phyloP scores from a whole-genome alignment of 2,329 filamentous ascomycete species.

The Cladorrhinum sp. region DNA sequence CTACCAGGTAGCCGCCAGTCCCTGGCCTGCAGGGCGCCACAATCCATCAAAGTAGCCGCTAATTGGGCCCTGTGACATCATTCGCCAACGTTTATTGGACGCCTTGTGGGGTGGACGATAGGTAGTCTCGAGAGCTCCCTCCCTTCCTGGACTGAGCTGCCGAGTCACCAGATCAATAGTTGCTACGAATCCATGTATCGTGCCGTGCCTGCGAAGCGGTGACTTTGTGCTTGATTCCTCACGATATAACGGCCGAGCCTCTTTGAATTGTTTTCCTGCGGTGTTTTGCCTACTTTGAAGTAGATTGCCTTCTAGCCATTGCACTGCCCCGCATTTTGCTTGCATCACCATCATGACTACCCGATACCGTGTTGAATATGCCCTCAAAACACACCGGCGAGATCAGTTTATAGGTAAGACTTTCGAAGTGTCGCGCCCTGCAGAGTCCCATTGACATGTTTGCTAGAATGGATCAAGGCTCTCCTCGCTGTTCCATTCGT shows the following conservation, averaged over 20 bases:
- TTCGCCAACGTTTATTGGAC: constrained; percentile 21
- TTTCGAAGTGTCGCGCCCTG: not conserved
- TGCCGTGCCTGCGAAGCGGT: constrained; percentile 16
- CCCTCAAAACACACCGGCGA: constrained; percentile 77
- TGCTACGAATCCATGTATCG: constrained; percentile 10
- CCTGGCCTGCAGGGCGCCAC: constrained; percentile 5
- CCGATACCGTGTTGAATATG: constrained; percentile 69
- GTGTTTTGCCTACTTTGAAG: not conserved
- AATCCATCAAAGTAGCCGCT: not conserved
- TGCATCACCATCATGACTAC: constrained; percentile 50
- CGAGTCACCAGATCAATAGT: constrained; percentile 14
- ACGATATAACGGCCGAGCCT: not conserved
- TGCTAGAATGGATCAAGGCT: constrained; percentile 89
- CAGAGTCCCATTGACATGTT: not conserved
- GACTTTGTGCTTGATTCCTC: constrained; percentile 11
- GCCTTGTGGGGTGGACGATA: constrained; percentile 12
- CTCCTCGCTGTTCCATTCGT: constrained; percentile 94
- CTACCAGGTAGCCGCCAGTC: constrained; percentile 11
- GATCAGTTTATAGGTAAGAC: constrained; percentile 74
- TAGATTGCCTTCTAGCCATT: not conserved
- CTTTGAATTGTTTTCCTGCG: not conserved
- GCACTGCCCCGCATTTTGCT: not conserved
- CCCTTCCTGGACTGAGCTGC: not conserved
- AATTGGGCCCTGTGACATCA: constrained; percentile 29
- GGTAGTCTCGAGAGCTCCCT: constrained; percentile 2